Conservation (phyloP, 2,329 filamentous ascomycete species). For the Cladophialophora chaetospira region DNA sequence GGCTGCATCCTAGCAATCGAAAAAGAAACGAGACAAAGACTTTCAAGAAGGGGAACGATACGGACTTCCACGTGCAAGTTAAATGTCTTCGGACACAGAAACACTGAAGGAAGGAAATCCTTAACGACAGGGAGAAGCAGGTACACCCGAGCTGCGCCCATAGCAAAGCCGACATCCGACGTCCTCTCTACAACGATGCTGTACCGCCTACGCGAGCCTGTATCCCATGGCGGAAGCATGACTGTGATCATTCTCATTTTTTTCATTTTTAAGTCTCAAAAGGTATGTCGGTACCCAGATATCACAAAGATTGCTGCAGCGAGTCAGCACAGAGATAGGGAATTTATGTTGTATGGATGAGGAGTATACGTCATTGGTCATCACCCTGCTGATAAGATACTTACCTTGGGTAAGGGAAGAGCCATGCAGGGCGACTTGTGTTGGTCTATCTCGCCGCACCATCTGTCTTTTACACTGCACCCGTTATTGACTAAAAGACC, state of each 20-base stretch:
- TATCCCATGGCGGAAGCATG: too few relatives aligned
- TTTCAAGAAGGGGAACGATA: too few relatives aligned
- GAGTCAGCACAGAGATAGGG: conserved; percentile 1
- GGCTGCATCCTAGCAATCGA: too few relatives aligned
- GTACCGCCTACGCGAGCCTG: background rate
- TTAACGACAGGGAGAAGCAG: background rate
- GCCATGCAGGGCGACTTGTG: too few relatives aligned
- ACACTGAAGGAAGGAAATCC: background rate
- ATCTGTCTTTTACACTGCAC: too few relatives aligned
- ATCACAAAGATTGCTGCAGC: background rate
- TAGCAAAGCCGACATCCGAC: background rate
- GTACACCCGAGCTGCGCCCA: background rate
- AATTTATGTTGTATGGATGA: background rate
- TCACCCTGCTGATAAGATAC: background rate
- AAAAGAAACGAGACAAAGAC: too few relatives aligned
- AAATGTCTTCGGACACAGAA: background rate
- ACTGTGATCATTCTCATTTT: too few relatives aligned
- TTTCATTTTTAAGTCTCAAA: too few relatives aligned
- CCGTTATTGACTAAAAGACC: too few relatives aligned
- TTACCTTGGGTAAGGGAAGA: background rate
- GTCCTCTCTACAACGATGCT: too few relatives aligned
- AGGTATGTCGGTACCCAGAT: too few relatives aligned
- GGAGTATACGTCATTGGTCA: background rate
- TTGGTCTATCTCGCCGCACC: too few relatives aligned
- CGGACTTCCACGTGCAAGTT: background rate